These are phyloP conservation scores for Ophiostoma sp. DNA, from an alignment of 2,329 filamentous ascomycete genomes.

Conservation along the genomic window DNA sequence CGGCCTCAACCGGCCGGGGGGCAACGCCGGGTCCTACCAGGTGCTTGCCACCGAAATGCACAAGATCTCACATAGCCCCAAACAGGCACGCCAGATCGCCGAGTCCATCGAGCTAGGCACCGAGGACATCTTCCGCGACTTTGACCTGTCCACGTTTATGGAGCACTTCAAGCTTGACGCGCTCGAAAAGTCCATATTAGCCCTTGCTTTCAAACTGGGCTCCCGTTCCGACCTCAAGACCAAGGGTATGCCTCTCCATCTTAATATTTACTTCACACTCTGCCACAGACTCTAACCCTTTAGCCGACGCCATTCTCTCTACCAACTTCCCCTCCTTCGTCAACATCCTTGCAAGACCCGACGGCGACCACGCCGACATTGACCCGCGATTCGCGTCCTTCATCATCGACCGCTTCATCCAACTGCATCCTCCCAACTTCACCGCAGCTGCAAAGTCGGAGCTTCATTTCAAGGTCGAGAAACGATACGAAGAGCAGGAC, in stretches of 20 bases:
- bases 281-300: background rate
- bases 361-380: slow-evolving; percentile 61
- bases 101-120: slow-evolving; percentile 87
- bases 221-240: slow-evolving; percentile 74
- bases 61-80: slow-evolving; percentile 73
- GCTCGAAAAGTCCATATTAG: slow-evolving; percentile 78
- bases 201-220: slow-evolving; percentile 81
- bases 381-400: slow-evolving; percentile 66
- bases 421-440: slow-evolving; percentile 81
- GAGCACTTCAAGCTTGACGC: slow-evolving; percentile 93
- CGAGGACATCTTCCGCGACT: slow-evolving; percentile 90
- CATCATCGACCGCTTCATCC: slow-evolving; percentile 79
- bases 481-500: slow-evolving; percentile 62
- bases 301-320: slow-evolving; percentile 85
- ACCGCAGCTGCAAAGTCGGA: slow-evolving; percentile 69
- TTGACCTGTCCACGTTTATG: slow-evolving; percentile 92
- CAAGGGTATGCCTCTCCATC: slow-evolving; percentile 61
- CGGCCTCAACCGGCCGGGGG: slow-evolving; percentile 63
- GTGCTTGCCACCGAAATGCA: slow-evolving; percentile 78
- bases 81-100: slow-evolving; percentile 85
- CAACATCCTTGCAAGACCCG: slow-evolving; percentile 64
- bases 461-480: slow-evolving; percentile 58
- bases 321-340: slow-evolving; percentile 74
- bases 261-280: background rate
- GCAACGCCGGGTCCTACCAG: slow-evolving; percentile 76